These are phyloP conservation scores for Nemania serpens DNA, from an alignment of 2,329 filamentous ascomycete species.

Conservation along the genomic window DNA sequence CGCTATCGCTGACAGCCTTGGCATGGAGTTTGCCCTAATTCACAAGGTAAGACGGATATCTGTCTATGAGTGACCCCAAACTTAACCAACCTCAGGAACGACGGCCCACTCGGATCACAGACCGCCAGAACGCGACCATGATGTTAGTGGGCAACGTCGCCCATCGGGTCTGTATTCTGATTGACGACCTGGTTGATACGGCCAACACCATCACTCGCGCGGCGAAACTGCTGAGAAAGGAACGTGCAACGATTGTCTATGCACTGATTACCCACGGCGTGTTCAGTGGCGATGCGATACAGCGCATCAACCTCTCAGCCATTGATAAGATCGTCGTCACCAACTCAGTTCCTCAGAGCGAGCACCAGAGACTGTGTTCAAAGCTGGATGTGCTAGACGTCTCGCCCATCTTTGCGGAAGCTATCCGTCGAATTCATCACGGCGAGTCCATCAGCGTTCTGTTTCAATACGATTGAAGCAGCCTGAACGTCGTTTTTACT, in stretches of 20 bases:
- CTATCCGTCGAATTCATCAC: conserved; percentile 94
- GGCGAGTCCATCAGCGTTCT: conserved; percentile 97
- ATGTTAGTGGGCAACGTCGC: conserved; percentile 90
- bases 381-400: conserved; percentile 94
- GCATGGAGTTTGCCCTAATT: conserved; percentile 95
- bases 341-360: conserved; percentile 88
- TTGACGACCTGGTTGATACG: conserved; percentile 94
- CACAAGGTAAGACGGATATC: conserved; percentile 74
- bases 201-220: conserved; percentile 96
- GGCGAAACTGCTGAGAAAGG: conserved; percentile 94
- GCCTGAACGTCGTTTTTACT: background rate
- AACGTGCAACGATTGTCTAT: conserved; percentile 89
- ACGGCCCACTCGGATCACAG: conserved; percentile 82
- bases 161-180: conserved; percentile 81
- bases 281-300: conserved; percentile 91
- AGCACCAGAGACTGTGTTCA: conserved; percentile 76
- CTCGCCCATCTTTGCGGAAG: conserved; percentile 89
- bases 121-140: conserved; percentile 91
- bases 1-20: conserved; percentile 88
- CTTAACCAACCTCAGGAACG: conserved; percentile 68
- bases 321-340: conserved; percentile 95
- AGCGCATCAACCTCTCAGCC: conserved; percentile 88
- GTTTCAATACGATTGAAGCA: conserved; percentile 75
- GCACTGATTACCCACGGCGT: conserved; percentile 94
- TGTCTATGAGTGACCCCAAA: conserved; percentile 37